Evolutionary conservation across 2,329 filamentous ascomycete genomes (phyloP), one percentile per base, ranked within the genome.

Genomic region (Colletotrichum tropicale): DNA sequence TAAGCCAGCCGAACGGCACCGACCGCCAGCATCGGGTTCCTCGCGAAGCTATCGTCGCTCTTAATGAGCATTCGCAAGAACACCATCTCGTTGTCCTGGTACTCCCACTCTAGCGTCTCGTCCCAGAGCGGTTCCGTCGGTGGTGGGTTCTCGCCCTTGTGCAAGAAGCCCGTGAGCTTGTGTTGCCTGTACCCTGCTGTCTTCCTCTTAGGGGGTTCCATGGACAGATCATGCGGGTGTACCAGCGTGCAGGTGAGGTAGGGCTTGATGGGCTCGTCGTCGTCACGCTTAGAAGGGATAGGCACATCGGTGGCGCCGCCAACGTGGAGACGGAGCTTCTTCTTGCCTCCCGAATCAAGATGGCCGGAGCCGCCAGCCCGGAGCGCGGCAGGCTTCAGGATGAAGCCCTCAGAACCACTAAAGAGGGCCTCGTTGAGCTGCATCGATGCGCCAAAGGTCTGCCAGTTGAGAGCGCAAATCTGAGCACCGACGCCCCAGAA

Each of bases 391-490:
- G 93, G 93, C 81, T 94, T 94, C 26, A 94, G 85, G 1, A 94
- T 89, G 79, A 91, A 94, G 9, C 93, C 93, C 32, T 91, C 90
- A 0, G 92, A 91, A 15, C 91, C 92, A 62, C 86, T 88, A 82
- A 94, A 94, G 1, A 94, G 85, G 0, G 92, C 93, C 79, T 93
- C 92, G 80, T 94, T 94, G 78, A 94, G 86, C 82, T 94, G 93
- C 85, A 93, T 92, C 79, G 88, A 88, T 8, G 89, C 89, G 38
- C 91, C 91, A 77, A 93, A 94, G 0, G 89, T 93, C 80, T 94
- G 93, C 90, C 92, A 93, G 83, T 94, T 94, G 68, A 94, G 86
- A 5, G 93, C 93, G 80, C 91, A 93, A 62, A 94, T 92, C 79
- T 94, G 93, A 4, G 92, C 92, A 2, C 93, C 93, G 6, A 93